Conservation (phyloP, 306 rosid species). For the Echinosophora koreensis region DNA sequence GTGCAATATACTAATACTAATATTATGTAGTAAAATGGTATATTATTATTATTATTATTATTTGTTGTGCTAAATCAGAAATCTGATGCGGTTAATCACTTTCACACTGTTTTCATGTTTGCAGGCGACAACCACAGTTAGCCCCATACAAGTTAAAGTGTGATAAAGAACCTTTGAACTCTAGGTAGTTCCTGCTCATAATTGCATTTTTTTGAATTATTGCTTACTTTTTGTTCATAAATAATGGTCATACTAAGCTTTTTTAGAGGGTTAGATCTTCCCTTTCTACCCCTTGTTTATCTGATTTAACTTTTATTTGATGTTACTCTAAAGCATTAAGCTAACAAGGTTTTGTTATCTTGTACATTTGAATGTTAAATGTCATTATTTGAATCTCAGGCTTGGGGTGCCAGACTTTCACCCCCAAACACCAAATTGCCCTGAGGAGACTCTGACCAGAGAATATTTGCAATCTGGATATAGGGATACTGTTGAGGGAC, state of each 20-base stretch:
- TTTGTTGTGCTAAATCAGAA: slow-evolving; percentile 24
- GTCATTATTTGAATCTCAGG: slow-evolving; percentile 59
- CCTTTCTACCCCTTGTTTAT: slow-evolving; percentile 8
- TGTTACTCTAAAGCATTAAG: slow-evolving; percentile 16
- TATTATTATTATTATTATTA: slow-evolving; percentile 7
- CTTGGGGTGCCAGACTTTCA: slow-evolving; percentile 94
- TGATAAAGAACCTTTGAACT: slow-evolving; percentile 82
- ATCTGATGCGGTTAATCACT: slow-evolving; percentile 22
- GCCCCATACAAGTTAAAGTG: slow-evolving; percentile 91
- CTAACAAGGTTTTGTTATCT: slow-evolving; percentile 4
- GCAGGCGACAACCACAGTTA: slow-evolving; percentile 79
- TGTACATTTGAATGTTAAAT: slow-evolving; percentile 28
- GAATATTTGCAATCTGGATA: slow-evolving; percentile 87
- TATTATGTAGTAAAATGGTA: slow-evolving; percentile 1
- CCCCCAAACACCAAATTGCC: slow-evolving; percentile 91
- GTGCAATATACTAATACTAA: neutral
- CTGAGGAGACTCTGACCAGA: slow-evolving; percentile 91
- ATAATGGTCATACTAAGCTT: neutral
- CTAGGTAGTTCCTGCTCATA: slow-evolving; percentile 64
- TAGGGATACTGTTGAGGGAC: slow-evolving; percentile 90
- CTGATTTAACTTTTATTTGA: neutral
- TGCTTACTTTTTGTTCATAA: slow-evolving; percentile 3
- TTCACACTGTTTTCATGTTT: slow-evolving; percentile 47
- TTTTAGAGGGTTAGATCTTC: neutral
- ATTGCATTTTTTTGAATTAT: neutral